phyloP scores from a whole-genome alignment of 2,329 filamentous ascomycete species.

The Emmonsiellopsis sp. region DNA sequence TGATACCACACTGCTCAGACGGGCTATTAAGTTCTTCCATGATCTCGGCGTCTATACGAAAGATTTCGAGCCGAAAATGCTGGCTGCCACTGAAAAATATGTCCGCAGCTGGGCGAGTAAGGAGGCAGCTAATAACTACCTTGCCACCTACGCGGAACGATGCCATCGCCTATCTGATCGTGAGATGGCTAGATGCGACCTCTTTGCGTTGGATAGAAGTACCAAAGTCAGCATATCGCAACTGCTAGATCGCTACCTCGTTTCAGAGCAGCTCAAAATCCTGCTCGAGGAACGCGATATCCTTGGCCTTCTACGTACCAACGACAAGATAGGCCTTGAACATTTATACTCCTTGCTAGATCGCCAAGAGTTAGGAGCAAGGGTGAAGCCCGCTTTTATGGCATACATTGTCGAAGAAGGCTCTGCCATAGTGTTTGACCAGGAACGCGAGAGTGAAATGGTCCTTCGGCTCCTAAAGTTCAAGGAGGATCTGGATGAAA shows the following conservation, averaged over 20 bases:
- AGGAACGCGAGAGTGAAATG: constrained; percentile 73
- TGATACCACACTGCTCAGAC: constrained; percentile 57
- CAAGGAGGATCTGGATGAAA: constrained; percentile 66
- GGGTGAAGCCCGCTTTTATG: constrained; percentile 64
- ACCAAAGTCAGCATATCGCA: constrained; percentile 70
- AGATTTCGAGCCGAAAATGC: constrained; percentile 67
- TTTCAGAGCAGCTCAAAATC: constrained; percentile 57
- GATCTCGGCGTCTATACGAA: constrained; percentile 72
- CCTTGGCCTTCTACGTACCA: constrained; percentile 60
- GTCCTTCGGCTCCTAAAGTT: constrained; percentile 71
- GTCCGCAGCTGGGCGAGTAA: constrained; percentile 60
- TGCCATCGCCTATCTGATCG: constrained; percentile 59
- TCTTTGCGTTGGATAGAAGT: constrained; percentile 70
- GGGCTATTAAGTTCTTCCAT: constrained; percentile 72
- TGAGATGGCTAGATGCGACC: constrained; percentile 68
- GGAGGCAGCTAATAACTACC: constrained; percentile 48
- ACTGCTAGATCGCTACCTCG: constrained; percentile 61
- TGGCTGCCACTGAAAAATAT: constrained; percentile 58
- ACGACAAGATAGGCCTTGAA: constrained; percentile 60
- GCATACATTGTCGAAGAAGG: constrained; percentile 71
- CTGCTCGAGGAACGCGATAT: constrained; percentile 60
- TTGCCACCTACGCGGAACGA: constrained; percentile 67
- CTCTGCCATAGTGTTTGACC: constrained; percentile 68
- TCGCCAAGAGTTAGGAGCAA: constrained; percentile 59
- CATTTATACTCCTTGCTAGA: constrained; percentile 69